Percentiles rank a stretch among this genome's conserved stretches.
These are phyloP conservation scores for Microdochium paspali DNA, from an alignment of 2,329 filamentous ascomycete genomes.

Conservation along the genomic window DNA sequence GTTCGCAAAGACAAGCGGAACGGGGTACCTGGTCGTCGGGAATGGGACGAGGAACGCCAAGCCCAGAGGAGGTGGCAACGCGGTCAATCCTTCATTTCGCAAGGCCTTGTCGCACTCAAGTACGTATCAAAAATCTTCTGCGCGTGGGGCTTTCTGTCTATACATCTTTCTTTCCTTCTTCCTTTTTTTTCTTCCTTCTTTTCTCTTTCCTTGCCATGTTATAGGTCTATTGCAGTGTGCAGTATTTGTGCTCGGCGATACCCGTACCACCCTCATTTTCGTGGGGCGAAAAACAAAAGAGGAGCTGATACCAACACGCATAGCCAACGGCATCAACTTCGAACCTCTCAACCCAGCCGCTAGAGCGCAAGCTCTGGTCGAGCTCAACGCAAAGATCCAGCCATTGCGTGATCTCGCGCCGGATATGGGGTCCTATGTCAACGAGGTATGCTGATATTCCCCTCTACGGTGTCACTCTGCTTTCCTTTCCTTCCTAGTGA, in stretches of 20 bases:
- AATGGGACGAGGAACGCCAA: constrained; percentile 31
- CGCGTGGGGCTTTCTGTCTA: neutral
- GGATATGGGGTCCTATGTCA: constrained; percentile 31
- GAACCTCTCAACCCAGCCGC: constrained; percentile 22
- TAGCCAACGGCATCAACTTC: constrained; percentile 18
- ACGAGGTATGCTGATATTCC: constrained; percentile 26
- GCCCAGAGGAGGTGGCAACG: constrained; percentile 32
- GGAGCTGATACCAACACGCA: constrained; percentile 3
- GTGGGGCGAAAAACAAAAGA: neutral
- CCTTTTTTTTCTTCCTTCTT: neutral
- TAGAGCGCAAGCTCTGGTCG: constrained; percentile 12
- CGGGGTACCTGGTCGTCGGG: constrained; percentile 31
- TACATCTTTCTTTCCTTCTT: neutral
- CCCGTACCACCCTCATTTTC: too few relatives aligned
- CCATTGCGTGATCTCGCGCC: constrained; percentile 29
- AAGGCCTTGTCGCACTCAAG: constrained; percentile 29
- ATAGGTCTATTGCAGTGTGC: too few relatives aligned
- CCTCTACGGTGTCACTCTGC: neutral
- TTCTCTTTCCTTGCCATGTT: neutral
- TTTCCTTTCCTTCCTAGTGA: neutral
- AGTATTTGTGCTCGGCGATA: too few relatives aligned
- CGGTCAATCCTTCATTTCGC: constrained; percentile 43
- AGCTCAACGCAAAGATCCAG: constrained; percentile 17
- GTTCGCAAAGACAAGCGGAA: constrained; percentile 18
- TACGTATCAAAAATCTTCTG: constrained; percentile 15